phyloP scores from a whole-genome alignment of 2,329 filamentous ascomycete genomes.

The Calonectria ilicicola region DNA sequence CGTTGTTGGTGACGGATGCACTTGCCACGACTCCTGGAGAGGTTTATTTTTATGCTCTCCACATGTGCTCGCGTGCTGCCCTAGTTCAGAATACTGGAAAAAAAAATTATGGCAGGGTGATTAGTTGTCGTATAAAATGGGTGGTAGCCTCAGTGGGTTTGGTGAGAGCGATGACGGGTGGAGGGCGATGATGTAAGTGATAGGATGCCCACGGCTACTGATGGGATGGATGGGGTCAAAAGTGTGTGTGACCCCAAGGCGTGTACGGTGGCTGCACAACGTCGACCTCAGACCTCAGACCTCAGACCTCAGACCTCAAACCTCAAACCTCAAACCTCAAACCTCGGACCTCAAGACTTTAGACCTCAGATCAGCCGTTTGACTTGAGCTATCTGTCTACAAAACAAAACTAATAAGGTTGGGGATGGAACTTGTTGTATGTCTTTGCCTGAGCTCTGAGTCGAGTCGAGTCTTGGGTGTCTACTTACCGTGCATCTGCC shows the following conservation, averaged over 20 bases:
- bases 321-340: no score
- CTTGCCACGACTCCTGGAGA: neutral
- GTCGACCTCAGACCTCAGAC: slow-evolving; percentile 3
- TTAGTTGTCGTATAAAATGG: slow-evolving; percentile 8
- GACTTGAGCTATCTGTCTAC: neutral
- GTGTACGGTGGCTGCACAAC: slow-evolving; percentile 23
- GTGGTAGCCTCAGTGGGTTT: neutral
- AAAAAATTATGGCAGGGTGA: slow-evolving; percentile 1
- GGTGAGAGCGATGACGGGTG: slow-evolving; percentile 4
- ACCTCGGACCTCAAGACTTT: neutral
- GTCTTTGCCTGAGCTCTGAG: slow-evolving; percentile 16
- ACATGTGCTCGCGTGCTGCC: neutral
- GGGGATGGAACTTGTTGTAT: slow-evolving; percentile 11
- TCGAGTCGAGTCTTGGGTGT: slow-evolving; percentile 10
- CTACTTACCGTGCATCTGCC: neutral
- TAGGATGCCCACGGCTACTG: neutral
- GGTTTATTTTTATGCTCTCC: neutral
- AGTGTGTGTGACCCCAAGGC: slow-evolving; percentile 10
- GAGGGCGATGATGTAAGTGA: slow-evolving; percentile 28
- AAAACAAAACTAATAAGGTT: slow-evolving; percentile 7
- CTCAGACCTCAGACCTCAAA: slow-evolving; percentile 1
- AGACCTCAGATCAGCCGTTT: neutral
- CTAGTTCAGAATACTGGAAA: neutral
- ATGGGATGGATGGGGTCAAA: slow-evolving; percentile 12
- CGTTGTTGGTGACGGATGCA: neutral